phyloP scores from a whole-genome alignment of 192 early-diverging fungal genomes.

The Coemansia sp. region DNA sequence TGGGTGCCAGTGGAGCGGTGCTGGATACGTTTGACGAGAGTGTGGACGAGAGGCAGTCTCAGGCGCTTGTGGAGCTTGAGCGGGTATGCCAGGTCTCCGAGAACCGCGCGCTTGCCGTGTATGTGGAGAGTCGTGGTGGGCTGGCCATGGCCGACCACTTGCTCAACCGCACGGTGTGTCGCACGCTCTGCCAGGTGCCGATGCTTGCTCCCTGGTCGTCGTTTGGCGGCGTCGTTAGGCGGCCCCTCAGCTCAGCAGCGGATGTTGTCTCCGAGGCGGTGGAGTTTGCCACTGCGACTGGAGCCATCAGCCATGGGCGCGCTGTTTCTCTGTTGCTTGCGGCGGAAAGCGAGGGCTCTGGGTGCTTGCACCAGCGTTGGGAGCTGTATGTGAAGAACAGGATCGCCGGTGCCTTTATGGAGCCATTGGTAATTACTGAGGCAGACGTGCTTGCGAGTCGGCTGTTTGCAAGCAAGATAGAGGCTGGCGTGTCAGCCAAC shows the following conservation, averaged over 20 bases:
- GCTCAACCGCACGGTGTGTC: background rate
- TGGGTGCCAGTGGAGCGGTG: background rate
- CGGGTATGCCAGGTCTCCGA: background rate
- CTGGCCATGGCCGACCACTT: slow-evolving; percentile 13
- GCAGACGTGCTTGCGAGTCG: background rate
- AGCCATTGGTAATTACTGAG: background rate
- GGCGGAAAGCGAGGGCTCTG: background rate
- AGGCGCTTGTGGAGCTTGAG: background rate
- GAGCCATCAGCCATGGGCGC: background rate
- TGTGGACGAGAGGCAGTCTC: background rate
- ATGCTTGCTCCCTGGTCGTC: background rate
- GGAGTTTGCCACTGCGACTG: background rate
- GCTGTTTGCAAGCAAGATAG: background rate
- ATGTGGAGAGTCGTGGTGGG: background rate
- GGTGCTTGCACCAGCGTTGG: background rate
- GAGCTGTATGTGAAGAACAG: background rate
- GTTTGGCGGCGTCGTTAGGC: background rate
- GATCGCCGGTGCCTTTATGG: background rate
- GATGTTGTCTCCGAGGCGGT: background rate
- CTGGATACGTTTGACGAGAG: background rate
- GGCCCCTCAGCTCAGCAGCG: background rate
- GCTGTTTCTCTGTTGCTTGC: slow-evolving; percentile 1
- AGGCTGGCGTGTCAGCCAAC: background rate
- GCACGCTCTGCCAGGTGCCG: background rate
- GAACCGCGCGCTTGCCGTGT: background rate